Evolutionary conservation across 805 yeast species (phyloP).

Genomic region (Metschnikowia amazonensis): DNA sequence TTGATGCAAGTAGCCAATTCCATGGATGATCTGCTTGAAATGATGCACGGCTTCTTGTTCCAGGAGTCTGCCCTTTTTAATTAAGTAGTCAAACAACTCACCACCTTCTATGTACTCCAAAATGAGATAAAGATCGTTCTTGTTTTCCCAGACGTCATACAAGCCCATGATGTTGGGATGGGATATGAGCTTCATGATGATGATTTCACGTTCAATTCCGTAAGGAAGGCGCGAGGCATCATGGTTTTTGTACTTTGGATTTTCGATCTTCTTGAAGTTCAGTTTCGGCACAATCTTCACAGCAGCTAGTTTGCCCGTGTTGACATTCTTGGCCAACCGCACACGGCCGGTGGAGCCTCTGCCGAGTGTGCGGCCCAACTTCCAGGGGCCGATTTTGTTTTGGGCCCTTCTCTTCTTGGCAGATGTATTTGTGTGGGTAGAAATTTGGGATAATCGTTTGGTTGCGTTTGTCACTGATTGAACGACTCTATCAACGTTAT

Average conservation of each 20-base stretch:
- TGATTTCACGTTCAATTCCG: constrained; percentile 83
- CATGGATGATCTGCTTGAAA: constrained; percentile 80
- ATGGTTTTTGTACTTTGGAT: constrained; percentile 42
- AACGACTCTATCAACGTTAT: constrained; percentile 38
- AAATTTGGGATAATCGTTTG: constrained; percentile 48
- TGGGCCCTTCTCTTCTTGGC: constrained; percentile 43
- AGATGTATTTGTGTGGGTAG: constrained; percentile 41
- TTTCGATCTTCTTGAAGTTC: constrained; percentile 49
- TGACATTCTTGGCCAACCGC: constrained; percentile 80
- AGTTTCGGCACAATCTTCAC: constrained; percentile 94
- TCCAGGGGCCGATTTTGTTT: constrained; percentile 91
- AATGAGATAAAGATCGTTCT: constrained; percentile 77
- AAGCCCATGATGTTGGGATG: constrained; percentile 77
- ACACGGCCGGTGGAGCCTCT: constrained; percentile 97
- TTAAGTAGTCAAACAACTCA: constrained; percentile 87
- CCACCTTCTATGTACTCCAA: constrained; percentile 97
- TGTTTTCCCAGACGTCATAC: constrained; percentile 86
- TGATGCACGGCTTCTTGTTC: constrained; percentile 88
- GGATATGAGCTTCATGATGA: constrained; percentile 75
- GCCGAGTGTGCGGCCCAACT: constrained; percentile 89
- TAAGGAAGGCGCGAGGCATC: constrained; percentile 60
- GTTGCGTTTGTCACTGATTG: constrained; percentile 45
- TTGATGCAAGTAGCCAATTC: constrained; percentile 80
- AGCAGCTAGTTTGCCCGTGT: constrained; percentile 88
- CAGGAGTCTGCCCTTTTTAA: constrained; percentile 81